Conservation (phyloP, 1,284 basidiomycete genomes). For the Ustilago cynodontis region DNA sequence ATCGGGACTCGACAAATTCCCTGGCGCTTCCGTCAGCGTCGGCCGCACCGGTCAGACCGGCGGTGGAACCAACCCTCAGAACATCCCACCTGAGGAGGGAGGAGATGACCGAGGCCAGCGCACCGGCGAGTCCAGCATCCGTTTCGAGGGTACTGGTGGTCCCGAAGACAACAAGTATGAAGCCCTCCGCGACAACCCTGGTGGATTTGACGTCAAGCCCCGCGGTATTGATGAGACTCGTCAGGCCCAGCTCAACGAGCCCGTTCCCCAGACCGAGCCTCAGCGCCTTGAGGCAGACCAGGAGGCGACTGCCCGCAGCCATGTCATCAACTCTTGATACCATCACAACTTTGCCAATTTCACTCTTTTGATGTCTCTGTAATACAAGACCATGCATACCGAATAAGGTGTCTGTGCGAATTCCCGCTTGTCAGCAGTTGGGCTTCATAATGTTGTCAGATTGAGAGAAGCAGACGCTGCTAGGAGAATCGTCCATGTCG, state of each 20-base stretch:
- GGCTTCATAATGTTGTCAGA: neutral
- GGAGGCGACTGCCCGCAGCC: constrained; percentile 48
- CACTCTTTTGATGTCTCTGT: neutral
- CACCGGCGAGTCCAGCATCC: constrained; percentile 53
- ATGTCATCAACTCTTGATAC: constrained; percentile 48
- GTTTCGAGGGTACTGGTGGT: constrained; percentile 58
- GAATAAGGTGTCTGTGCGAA: too few relatives aligned
- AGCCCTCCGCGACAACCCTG: constrained; percentile 52
- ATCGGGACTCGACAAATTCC: constrained; percentile 50
- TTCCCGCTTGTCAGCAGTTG: too few relatives aligned
- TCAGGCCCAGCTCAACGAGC: constrained; percentile 50
- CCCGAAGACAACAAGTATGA: constrained; percentile 59
- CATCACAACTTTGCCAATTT: neutral
- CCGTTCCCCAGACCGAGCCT: constrained; percentile 52
- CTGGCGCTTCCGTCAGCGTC: constrained; percentile 51
- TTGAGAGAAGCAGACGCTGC: neutral
- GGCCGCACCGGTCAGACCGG: constrained; percentile 59
- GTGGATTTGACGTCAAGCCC: constrained; percentile 49
- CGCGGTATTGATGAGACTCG: constrained; percentile 48
- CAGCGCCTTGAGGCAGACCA: constrained; percentile 57
- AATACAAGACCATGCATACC: too few relatives aligned
- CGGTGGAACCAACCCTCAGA: constrained; percentile 58
- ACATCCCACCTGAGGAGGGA: constrained; percentile 61
- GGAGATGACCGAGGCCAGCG: constrained; percentile 50
- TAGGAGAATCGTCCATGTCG: too few relatives aligned